phyloP scores from a whole-genome alignment of 768 basidiomycete genomes.

The Suillus fuscotomentosus region DNA sequence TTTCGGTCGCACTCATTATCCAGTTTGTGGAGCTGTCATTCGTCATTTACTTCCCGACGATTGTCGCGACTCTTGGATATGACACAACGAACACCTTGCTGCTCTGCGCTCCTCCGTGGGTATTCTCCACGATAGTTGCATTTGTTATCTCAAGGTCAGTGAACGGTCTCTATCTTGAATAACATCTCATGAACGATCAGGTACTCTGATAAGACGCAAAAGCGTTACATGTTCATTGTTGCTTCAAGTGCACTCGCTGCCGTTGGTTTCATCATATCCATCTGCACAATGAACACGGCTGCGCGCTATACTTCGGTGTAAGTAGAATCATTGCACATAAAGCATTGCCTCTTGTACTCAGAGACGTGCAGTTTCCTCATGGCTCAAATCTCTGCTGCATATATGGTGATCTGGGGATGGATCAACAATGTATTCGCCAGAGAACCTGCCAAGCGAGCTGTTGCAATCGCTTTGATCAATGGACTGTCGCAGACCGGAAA shows the following conservation, averaged over 20 bases:
- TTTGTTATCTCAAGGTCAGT: conserved; percentile 17
- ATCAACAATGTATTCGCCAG: conserved; percentile 58
- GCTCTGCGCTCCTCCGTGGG: conserved; percentile 40
- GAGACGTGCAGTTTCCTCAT: conserved; percentile 57
- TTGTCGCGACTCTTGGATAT: conserved; percentile 34
- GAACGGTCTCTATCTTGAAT: background rate
- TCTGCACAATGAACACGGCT: conserved; percentile 56
- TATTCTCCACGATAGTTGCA: conserved; percentile 29
- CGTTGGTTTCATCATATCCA: conserved; percentile 65
- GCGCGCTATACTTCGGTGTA: conserved; percentile 63
- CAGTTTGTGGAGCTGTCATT: conserved; percentile 18
- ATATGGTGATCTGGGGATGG: conserved; percentile 55
- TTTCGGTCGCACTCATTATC: conserved; percentile 24
- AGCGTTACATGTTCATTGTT: conserved; percentile 68
- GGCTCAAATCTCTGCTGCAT: conserved; percentile 67
- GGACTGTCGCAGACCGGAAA: conserved; percentile 80
- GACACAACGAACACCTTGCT: conserved; percentile 37
- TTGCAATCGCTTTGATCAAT: conserved; percentile 76
- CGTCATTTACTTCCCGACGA: conserved; percentile 24
- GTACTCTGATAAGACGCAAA: conserved; percentile 65
- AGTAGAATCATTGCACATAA: conserved; percentile 13
- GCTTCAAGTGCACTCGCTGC: conserved; percentile 52
- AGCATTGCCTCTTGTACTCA: background rate
- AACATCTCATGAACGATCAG: conserved; percentile 25
- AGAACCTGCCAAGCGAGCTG: conserved; percentile 82